These are phyloP conservation scores for Clitopilus passeckerianus DNA, from an alignment of 768 basidiomycete species.

Conservation along the genomic window DNA sequence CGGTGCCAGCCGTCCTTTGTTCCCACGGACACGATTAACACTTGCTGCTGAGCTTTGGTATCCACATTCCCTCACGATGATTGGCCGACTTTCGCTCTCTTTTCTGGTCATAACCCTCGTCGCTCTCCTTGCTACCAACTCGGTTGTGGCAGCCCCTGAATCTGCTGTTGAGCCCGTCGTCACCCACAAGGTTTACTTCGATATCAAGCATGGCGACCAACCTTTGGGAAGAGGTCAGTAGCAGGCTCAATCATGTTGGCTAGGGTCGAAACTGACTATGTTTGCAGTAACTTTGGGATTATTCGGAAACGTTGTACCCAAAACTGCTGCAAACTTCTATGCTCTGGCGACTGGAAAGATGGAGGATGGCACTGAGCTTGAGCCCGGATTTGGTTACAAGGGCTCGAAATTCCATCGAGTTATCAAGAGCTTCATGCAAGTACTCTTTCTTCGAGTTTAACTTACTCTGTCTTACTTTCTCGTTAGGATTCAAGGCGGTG, in stretches of 20 bases:
- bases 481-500: slow-evolving; percentile 91
- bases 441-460: background rate
- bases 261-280: slow-evolving; percentile 1
- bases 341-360: slow-evolving; percentile 81
- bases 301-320: slow-evolving; percentile 91
- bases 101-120: slow-evolving; percentile 60
- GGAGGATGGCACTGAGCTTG: slow-evolving; percentile 70
- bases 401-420: slow-evolving; percentile 96
- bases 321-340: slow-evolving; percentile 97
- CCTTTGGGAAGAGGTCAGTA: slow-evolving; percentile 72
- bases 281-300: slow-evolving; percentile 76
- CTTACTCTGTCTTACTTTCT: background rate
- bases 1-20: background rate
- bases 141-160: slow-evolving; percentile 77
- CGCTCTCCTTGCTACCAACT: slow-evolving; percentile 66
- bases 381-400: slow-evolving; percentile 87
- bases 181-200: slow-evolving; percentile 92
- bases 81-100: slow-evolving; percentile 56
- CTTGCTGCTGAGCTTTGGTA: background rate
- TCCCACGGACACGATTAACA: background rate
- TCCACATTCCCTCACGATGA: slow-evolving; percentile 33
- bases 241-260: background rate
- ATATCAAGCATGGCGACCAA: slow-evolving; percentile 89
- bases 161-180: slow-evolving; percentile 75
- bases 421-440: slow-evolving; percentile 89